Evolutionary conservation across 257 asterid species (phyloP).

Genomic region (Jaltomata sinuosa): DNA sequence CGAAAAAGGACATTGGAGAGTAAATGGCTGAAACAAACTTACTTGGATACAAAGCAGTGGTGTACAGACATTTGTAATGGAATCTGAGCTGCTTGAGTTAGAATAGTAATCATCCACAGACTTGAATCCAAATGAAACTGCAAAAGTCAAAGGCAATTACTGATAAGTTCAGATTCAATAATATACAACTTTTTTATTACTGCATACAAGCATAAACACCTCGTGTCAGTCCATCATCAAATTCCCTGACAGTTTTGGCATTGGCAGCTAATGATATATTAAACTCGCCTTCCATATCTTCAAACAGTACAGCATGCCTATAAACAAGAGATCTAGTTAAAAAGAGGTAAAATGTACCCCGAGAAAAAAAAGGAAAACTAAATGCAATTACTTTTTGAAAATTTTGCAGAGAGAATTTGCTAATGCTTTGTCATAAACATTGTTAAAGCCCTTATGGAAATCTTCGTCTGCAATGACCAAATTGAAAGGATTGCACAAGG

Average conservation of each 20-base stretch:
- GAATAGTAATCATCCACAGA: conserved; percentile 95
- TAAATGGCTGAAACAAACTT: conserved; percentile 14
- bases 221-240: conserved; percentile 87
- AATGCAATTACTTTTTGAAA: conserved; percentile 50
- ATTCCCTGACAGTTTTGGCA: conserved; percentile 81
- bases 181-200: conserved; percentile 2
- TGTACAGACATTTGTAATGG: conserved; percentile 52
- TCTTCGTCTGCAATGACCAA: conserved; percentile 92
- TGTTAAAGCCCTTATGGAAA: conserved; percentile 90
- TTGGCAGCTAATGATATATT: conserved; percentile 69
- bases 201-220: conserved; percentile 36
- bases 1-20: neutral
- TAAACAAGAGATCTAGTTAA: conserved; percentile 6
- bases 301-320: conserved; percentile 88
- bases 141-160: neutral
- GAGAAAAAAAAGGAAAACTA: conserved; percentile 1
- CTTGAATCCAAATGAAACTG: conserved; percentile 97
- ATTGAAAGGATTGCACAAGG: conserved; percentile 94
- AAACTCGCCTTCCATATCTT: conserved; percentile 80
- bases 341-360: conserved; percentile 1
- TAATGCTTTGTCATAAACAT: conserved; percentile 80
- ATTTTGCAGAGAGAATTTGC: conserved; percentile 71
- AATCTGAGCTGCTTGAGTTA: conserved; percentile 88
- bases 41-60: conserved; percentile 97
- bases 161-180: neutral